These are phyloP conservation scores for Teunomyces funiuensis DNA, from an alignment of 805 yeast genomes.

Conservation along the genomic window DNA sequence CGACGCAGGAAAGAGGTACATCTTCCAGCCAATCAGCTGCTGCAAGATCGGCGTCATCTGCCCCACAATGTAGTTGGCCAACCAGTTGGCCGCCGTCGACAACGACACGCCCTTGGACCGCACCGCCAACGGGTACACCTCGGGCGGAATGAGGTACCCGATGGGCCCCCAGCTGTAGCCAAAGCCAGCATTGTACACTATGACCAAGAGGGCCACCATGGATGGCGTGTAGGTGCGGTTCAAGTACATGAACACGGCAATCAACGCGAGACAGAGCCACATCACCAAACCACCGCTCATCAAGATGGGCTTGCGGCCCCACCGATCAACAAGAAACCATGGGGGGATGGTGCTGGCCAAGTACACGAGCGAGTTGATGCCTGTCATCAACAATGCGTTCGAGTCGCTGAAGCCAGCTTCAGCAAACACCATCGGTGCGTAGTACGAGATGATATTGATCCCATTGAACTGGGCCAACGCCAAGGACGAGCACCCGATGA, in stretches of 20 bases:
- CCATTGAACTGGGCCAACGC: slow-evolving; percentile 52
- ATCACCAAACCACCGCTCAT: slow-evolving; percentile 41
- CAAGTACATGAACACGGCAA: slow-evolving; percentile 35
- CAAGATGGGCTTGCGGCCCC: slow-evolving; percentile 48
- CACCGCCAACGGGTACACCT: slow-evolving; percentile 43
- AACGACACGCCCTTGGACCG: slow-evolving; percentile 45
- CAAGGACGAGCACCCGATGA: slow-evolving; percentile 43
- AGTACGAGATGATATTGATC: slow-evolving; percentile 57
- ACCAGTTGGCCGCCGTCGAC: slow-evolving; percentile 47
- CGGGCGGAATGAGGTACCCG: slow-evolving; percentile 45
- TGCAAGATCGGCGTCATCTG: slow-evolving; percentile 45
- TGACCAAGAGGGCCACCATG: slow-evolving; percentile 40
- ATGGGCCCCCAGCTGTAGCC: slow-evolving; percentile 50
- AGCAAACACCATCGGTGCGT: slow-evolving; percentile 56
- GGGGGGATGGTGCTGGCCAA: slow-evolving; percentile 43
- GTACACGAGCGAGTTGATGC: slow-evolving; percentile 41
- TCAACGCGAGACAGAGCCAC: slow-evolving; percentile 35
- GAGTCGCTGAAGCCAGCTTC: slow-evolving; percentile 45
- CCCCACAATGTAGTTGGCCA: slow-evolving; percentile 46
- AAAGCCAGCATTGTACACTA: slow-evolving; percentile 43
- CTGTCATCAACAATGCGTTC: slow-evolving; percentile 45
- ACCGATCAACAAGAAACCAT: slow-evolving; percentile 45
- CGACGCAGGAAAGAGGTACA: slow-evolving; percentile 41
- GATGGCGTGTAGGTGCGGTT: slow-evolving; percentile 34
- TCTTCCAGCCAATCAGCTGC: slow-evolving; percentile 39